Conservation (phyloP, 192 early-diverging fungal species). For the Umbelopsis sp. region DNA sequence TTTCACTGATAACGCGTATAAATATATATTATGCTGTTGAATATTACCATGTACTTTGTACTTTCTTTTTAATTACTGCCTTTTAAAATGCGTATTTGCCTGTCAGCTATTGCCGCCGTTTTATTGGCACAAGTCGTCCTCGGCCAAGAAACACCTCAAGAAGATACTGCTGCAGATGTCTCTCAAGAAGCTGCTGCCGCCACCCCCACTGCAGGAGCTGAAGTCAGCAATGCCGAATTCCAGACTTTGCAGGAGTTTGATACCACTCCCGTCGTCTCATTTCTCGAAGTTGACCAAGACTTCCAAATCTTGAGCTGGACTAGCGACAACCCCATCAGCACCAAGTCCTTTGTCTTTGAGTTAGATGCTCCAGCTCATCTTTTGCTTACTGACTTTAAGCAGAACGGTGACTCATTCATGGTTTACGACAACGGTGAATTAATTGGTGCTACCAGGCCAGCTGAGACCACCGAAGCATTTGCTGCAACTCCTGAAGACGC, state of each 20-base stretch:
- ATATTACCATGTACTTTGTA: not conserved
- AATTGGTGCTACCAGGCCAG: conserved; percentile 23
- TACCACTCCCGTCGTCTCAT: not conserved
- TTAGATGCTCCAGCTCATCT: conserved; percentile 21
- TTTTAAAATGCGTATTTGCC: conserved; percentile 7
- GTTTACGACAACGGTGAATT: conserved; percentile 31
- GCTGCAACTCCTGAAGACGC: conserved; percentile 37
- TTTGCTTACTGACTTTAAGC: conserved; percentile 36
- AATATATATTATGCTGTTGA: not conserved
- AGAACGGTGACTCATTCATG: conserved; percentile 33
- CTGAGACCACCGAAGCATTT: conserved; percentile 20
- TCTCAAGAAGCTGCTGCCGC: not conserved
- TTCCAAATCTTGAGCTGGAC: conserved; percentile 32
- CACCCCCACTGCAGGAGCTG: not conserved
- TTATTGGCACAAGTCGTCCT: not conserved
- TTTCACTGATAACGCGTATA: not conserved
- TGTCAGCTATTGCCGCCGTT: conserved; percentile 9
- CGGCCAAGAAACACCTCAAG: not conserved
- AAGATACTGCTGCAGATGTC: not conserved
- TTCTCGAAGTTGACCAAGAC: not conserved
- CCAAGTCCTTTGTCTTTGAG: conserved; percentile 23
- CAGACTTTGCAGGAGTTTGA: not conserved
- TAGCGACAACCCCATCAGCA: conserved; percentile 17
- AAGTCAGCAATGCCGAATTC: not conserved
- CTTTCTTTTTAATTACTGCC: not conserved